Conservation (phyloP, 176 grass and related monocot species). For the Cocos nucifera region DNA sequence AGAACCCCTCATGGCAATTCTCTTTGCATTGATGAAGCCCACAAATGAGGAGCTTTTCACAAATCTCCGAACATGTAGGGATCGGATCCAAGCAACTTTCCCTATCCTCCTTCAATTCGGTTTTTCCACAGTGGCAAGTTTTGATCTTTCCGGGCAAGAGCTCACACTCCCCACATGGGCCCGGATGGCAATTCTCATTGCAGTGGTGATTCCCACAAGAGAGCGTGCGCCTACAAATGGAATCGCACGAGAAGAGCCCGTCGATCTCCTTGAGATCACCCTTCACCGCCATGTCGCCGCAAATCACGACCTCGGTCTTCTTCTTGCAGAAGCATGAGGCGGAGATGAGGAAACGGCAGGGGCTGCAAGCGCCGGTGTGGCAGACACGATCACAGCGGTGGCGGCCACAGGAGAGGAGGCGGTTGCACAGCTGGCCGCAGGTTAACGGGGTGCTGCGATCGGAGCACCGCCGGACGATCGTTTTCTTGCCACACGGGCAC, state of each 20-base stretch:
- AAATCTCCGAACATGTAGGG: conserved; percentile 61
- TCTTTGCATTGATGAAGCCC: conserved; percentile 64
- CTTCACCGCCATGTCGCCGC: conserved; percentile 63
- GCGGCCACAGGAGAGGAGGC: conserved; percentile 43
- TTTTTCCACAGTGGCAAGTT: conserved; percentile 77
- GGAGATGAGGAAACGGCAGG: conserved; percentile 39
- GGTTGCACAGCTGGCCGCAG: conserved; percentile 56
- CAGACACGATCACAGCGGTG: conserved; percentile 68
- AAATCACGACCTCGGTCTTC: conserved; percentile 56
- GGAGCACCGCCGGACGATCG: conserved; percentile 50
- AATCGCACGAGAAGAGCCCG: conserved; percentile 66
- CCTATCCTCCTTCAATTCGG: conserved; percentile 39
- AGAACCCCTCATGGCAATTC: conserved; percentile 67
- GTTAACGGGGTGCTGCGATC: conserved; percentile 55
- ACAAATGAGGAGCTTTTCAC: conserved; percentile 57
- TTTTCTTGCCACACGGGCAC: conserved; percentile 78
- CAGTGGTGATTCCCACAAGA: conserved; percentile 68
- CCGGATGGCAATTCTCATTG: conserved; percentile 67
- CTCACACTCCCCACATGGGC: conserved; percentile 59
- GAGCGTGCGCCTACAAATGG: conserved; percentile 31
- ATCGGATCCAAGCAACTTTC: conserved; percentile 71
- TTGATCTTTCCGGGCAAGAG: conserved; percentile 54
- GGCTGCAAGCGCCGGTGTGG: conserved; percentile 59
- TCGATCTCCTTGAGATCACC: conserved; percentile 35
- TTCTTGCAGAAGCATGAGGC: conserved; percentile 68